Evolutionary conservation across 352 stramenopile species (phyloP).

Genomic region (Pythium aristosporum): DNA sequence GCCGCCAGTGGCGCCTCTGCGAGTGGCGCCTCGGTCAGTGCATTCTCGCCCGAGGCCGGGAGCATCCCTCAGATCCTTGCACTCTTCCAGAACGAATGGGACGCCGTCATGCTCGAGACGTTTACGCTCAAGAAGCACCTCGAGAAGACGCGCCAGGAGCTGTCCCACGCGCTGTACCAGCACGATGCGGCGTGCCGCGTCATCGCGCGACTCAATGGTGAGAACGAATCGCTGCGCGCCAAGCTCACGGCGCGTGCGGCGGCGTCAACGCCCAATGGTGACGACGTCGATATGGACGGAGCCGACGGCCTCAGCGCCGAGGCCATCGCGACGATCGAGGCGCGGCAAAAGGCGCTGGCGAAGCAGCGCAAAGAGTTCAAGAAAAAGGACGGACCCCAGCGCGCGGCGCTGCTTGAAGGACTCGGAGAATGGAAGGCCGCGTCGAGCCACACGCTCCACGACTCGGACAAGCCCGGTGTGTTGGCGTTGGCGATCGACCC

Average conservation of each 20-base stretch:
- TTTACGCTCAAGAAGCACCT: constrained; percentile 94
- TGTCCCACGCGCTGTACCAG: constrained; percentile 95
- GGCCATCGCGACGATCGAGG: constrained; percentile 53
- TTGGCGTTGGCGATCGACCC: constrained; percentile 57
- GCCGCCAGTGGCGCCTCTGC: background rate
- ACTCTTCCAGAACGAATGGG: constrained; percentile 92
- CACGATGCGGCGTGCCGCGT: constrained; percentile 96
- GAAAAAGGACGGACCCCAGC: constrained; percentile 56
- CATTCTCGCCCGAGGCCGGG: constrained; percentile 42
- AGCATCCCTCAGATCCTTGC: constrained; percentile 66
- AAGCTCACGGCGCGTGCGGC: constrained; percentile 27
- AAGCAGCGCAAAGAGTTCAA: constrained; percentile 76
- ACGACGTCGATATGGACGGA: constrained; percentile 55
- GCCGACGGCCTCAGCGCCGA: constrained; percentile 32
- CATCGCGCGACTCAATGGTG: constrained; percentile 90
- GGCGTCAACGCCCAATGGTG: constrained; percentile 24
- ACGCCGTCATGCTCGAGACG: constrained; percentile 93
- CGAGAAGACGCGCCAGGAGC: constrained; percentile 93
- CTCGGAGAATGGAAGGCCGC: constrained; percentile 35
- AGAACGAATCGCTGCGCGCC: constrained; percentile 55
- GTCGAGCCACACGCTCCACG: constrained; percentile 70
- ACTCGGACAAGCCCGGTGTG: constrained; percentile 70
- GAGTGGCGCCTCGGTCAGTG: constrained; percentile 2
- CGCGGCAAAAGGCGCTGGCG: constrained; percentile 67
- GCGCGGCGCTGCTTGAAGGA: constrained; percentile 35